Conservation (phyloP, 495 filamentous ascomycete species). For the Elaphomyces granulatus region DNA sequence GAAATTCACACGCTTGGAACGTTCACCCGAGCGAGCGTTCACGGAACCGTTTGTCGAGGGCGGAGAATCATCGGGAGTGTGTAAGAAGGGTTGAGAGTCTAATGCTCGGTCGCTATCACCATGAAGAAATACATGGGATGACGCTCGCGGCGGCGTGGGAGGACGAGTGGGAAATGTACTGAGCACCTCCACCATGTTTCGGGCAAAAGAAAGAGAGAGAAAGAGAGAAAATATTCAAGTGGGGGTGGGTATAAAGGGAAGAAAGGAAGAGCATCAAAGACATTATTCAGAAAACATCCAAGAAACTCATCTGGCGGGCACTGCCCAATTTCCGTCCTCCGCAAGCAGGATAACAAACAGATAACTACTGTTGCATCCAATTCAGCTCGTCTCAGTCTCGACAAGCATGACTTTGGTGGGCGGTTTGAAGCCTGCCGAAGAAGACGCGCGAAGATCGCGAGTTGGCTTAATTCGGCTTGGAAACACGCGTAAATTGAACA, state of each 20-base stretch:
- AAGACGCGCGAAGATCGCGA: no score
- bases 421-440: no score
- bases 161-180: conserved; percentile 37
- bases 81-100: conserved; percentile 21
- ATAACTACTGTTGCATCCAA: no score
- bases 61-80: conserved; percentile 37
- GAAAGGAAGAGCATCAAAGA: conserved; percentile 4
- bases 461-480: no score
- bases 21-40: conserved; percentile 22
- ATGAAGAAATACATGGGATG: conserved; percentile 24
- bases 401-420: no score
- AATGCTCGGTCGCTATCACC: conserved; percentile 15
- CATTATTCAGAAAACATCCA: conserved; percentile 3
- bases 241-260: conserved; percentile 1
- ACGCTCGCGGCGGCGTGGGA: conserved; percentile 49
- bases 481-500: no score
- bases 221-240: conserved; percentile 2
- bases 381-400: no score
- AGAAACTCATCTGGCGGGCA: not conserved
- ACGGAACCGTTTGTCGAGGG: conserved; percentile 27
- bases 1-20: conserved; percentile 60
- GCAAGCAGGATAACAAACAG: no score
- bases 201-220: conserved; percentile 7
- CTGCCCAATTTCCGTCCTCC: conserved; percentile 4
- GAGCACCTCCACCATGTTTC: conserved; percentile 40